phyloP scores from a whole-genome alignment of 768 basidiomycete species.

The Mycena sanguinolenta region DNA sequence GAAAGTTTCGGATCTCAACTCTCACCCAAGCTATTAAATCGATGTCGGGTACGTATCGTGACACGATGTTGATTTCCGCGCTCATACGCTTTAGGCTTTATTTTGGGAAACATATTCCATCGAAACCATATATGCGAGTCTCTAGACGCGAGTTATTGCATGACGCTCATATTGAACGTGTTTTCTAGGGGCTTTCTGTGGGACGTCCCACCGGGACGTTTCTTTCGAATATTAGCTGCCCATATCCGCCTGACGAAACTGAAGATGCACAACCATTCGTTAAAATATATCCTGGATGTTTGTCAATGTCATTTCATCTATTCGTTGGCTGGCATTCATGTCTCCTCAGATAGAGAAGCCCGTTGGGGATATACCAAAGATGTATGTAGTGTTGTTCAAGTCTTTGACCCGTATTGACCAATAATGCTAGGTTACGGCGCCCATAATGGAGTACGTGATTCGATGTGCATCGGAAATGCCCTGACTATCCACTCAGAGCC shows the following conservation, averaged over 20 bases:
- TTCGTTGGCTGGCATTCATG: background rate
- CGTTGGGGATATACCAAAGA: slow-evolving; percentile 41
- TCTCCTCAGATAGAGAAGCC: slow-evolving; percentile 22
- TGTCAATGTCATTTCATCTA: slow-evolving; percentile 23
- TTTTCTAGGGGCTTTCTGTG: slow-evolving; percentile 48
- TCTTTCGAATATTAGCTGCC: slow-evolving; percentile 51
- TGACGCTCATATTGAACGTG: background rate
- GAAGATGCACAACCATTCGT: slow-evolving; percentile 47
- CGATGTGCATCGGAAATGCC: background rate
- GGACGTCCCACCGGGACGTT: slow-evolving; percentile 53
- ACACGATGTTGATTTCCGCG: slow-evolving; percentile 37
- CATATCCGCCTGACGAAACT: slow-evolving; percentile 52
- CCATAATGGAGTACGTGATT: background rate
- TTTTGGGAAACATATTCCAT: slow-evolving; percentile 63
- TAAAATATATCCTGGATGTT: slow-evolving; percentile 49
- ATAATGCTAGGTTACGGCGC: slow-evolving; percentile 26
- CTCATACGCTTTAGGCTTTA: slow-evolving; percentile 40
- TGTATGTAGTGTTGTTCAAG: slow-evolving; percentile 1
- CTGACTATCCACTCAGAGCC: background rate
- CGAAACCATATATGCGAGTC: slow-evolving; percentile 56
- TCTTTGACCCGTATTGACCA: background rate
- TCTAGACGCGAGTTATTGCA: background rate
- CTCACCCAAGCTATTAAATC: slow-evolving; percentile 41
- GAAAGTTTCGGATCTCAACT: slow-evolving; percentile 42
- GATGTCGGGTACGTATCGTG: slow-evolving; percentile 13